Evolutionary conservation across 805 yeast genomes (phyloP).

Genomic region (Saturnispora quitensis): DNA sequence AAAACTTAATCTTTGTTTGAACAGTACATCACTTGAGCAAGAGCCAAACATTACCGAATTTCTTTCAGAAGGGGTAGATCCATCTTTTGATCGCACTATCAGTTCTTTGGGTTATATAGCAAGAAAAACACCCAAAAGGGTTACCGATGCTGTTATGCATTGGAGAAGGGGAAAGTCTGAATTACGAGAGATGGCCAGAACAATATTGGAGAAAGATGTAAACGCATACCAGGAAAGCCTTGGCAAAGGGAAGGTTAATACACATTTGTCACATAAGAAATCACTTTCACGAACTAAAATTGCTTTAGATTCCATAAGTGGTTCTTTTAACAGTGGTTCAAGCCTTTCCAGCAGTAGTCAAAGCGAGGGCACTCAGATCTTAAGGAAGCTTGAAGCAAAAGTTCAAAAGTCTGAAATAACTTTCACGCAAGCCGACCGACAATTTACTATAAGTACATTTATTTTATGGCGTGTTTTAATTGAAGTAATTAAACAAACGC

Average conservation of each 20-base stretch:
- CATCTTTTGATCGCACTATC: slow-evolving; percentile 76
- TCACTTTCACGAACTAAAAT: slow-evolving; percentile 17
- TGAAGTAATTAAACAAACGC: slow-evolving; percentile 84
- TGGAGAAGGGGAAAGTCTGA: slow-evolving; percentile 95
- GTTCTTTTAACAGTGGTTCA: not conserved
- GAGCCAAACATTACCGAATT: slow-evolving; percentile 77
- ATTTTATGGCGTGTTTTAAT: slow-evolving; percentile 85
- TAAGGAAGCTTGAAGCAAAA: slow-evolving; percentile 19
- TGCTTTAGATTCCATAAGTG: not conserved
- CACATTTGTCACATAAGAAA: slow-evolving; percentile 16
- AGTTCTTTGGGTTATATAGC: slow-evolving; percentile 87
- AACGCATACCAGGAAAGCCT: slow-evolving; percentile 17
- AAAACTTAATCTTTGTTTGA: slow-evolving; percentile 64
- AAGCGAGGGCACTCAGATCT: slow-evolving; percentile 2
- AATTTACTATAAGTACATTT: slow-evolving; percentile 77
- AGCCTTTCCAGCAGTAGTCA: not conserved
- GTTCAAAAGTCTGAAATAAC: slow-evolving; percentile 44
- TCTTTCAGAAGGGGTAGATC: slow-evolving; percentile 79
- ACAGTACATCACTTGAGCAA: slow-evolving; percentile 49
- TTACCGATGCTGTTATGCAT: slow-evolving; percentile 94
- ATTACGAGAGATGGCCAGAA: slow-evolving; percentile 57
- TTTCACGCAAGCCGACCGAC: slow-evolving; percentile 78
- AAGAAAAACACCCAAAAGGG: slow-evolving; percentile 83
- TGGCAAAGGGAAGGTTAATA: not conserved
- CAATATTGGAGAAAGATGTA: slow-evolving; percentile 37